phyloP scores from a whole-genome alignment of 2,329 filamentous ascomycete genomes.

The Penicillium sp. region DNA sequence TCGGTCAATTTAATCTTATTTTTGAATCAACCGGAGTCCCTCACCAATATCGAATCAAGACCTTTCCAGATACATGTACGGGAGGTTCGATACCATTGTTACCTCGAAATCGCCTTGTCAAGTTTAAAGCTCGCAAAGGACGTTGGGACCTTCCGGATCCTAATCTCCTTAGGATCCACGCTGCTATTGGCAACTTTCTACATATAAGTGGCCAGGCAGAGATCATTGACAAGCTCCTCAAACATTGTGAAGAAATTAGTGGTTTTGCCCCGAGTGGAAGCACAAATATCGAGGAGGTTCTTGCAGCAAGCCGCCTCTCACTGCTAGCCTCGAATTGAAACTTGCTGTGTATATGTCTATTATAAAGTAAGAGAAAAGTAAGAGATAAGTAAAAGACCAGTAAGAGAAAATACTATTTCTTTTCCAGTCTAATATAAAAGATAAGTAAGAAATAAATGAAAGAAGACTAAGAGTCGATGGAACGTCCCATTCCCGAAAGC shows the following conservation, averaged over 20 bases:
- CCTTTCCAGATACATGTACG: constrained; percentile 11
- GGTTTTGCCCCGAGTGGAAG: constrained; percentile 13
- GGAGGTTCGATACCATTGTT: too few species aligned
- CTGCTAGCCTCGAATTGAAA: constrained; percentile 9
- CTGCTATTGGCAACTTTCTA: constrained; percentile 19
- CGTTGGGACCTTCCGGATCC: constrained; percentile 15
- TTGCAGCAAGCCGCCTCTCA: constrained; percentile 14
- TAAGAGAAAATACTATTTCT: too few species aligned
- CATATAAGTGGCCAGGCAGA: constrained; percentile 17
- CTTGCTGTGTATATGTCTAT: too few species aligned
- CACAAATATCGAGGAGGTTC: constrained; percentile 13
- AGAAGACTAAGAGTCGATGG: too few species aligned
- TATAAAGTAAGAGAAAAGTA: too few species aligned
- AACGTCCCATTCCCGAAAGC: too few species aligned
- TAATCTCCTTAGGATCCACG: constrained; percentile 17
- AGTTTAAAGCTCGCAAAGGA: constrained; percentile 13
- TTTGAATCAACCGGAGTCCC: constrained; percentile 12
- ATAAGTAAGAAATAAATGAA: too few species aligned
- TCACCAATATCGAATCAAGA: constrained; percentile 18
- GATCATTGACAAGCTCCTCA: constrained; percentile 14
- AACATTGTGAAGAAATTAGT: constrained; percentile 11
- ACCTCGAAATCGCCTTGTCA: constrained; percentile 13
- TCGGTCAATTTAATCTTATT: constrained; percentile 14
- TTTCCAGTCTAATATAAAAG: too few species aligned
- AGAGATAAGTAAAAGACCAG: too few species aligned